These are phyloP conservation scores for Fusarium vanettenii DNA, from an alignment of 2,329 filamentous ascomycete species.

Conservation along the genomic window DNA sequence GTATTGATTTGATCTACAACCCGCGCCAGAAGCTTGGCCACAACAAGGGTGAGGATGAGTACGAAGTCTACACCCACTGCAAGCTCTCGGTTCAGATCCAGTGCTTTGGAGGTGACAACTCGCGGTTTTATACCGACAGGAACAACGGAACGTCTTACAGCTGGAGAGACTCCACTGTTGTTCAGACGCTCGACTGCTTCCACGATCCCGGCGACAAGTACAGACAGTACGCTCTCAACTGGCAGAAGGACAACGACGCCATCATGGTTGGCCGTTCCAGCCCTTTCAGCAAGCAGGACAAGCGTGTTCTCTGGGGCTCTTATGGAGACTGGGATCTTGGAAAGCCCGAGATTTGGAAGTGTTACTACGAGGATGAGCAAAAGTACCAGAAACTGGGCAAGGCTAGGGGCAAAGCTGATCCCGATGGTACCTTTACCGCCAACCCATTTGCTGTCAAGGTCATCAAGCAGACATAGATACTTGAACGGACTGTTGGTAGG, in stretches of 20 bases:
- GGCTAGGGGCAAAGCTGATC: constrained; percentile 47
- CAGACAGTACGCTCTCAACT: constrained; percentile 31
- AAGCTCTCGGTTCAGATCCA: constrained; percentile 57
- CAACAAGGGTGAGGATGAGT: constrained; percentile 25
- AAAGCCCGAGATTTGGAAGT: constrained; percentile 40
- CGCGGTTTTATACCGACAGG: constrained; percentile 53
- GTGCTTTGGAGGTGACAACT: constrained; percentile 56
- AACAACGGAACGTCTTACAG: constrained; percentile 59
- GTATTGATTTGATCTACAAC: not conserved
- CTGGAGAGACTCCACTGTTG: constrained; percentile 57
- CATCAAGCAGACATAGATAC: not conserved
- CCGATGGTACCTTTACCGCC: constrained; percentile 50
- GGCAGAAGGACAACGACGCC: constrained; percentile 56
- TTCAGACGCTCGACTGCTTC: not conserved
- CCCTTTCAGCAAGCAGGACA: constrained; percentile 50
- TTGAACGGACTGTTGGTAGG: not conserved
- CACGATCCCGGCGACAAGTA: not conserved
- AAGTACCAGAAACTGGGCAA: constrained; percentile 48
- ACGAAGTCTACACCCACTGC: not conserved
- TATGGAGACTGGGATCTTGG: constrained; percentile 49
- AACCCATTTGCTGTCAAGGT: constrained; percentile 44
- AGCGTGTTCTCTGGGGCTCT: constrained; percentile 53
- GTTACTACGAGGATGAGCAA: constrained; percentile 44
- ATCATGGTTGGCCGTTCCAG: constrained; percentile 40
- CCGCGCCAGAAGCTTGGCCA: constrained; percentile 28